phyloP scores from a whole-genome alignment of 345 rosid genomes.

The Reutealis trisperma region DNA sequence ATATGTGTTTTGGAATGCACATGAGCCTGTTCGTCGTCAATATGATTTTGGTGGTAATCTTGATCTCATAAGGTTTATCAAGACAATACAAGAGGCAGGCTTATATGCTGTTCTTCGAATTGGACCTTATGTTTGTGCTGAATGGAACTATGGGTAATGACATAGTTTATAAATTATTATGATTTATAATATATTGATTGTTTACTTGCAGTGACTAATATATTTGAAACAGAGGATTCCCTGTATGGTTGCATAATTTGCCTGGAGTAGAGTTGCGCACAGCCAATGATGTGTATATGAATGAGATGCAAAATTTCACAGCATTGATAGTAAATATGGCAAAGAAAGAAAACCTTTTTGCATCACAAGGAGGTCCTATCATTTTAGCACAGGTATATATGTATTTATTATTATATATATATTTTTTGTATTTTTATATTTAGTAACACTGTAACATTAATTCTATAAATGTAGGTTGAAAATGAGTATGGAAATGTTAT shows the following conservation, averaged over 20 bases:
- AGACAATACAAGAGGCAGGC: constrained; percentile 49
- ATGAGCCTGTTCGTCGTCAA: constrained; percentile 16
- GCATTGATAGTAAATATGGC: constrained; percentile 58
- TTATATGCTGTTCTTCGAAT: constrained; percentile 59
- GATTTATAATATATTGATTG: too few species aligned
- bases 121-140: constrained; percentile 64
- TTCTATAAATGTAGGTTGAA: constrained; percentile 48
- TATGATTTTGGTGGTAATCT: constrained; percentile 40
- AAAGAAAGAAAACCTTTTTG: constrained; percentile 61
- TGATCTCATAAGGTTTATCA: constrained; percentile 59
- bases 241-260: constrained; percentile 16
- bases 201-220: too few species aligned
- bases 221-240: constrained; percentile 1
- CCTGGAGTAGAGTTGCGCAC: constrained; percentile 16
- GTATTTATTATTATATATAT: background rate
- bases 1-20: constrained; percentile 29
- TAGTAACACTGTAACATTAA: too few species aligned
- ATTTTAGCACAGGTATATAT: constrained; percentile 62
- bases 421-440: too few species aligned
- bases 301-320: constrained; percentile 76
- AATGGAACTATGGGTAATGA: constrained; percentile 11
- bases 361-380: constrained; percentile 81
- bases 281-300: constrained; percentile 34
- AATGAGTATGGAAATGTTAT: constrained; percentile 79
- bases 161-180: too few species aligned